Evolutionary conservation across 768 basidiomycete species (phyloP), one percentile per base, ranked within the genome.

Genomic region (Vararia minispora): DNA sequence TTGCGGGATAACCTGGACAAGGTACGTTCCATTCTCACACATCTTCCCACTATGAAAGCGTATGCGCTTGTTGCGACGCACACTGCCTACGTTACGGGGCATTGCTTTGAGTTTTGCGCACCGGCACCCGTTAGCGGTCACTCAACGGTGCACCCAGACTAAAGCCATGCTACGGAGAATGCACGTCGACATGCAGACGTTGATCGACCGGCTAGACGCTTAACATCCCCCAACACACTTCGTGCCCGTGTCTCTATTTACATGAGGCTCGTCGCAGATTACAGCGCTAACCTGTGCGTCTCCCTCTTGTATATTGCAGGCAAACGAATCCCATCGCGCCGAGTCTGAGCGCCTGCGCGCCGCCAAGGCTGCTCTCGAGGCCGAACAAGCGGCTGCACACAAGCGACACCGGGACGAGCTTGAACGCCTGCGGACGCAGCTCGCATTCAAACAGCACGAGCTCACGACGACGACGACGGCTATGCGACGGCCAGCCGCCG

Each of bases 401-500:
- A 30, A 17, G 22, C 13, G 29, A 25, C 47, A 43, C 30, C 39
- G 47, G 6, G 26, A 32, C 12, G 47, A 48, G 29, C 37, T 48
- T 13, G 45, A 48, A 17, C 39, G 45, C 25, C 39, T 48, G 9
- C 40, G 40, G 14, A 48, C 47, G 14, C 47, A 48, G 22, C 45
- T 47, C 5, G 13, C 36, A 13, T 48, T 48, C 33, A 42, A 48
- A 21, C 40, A 48, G 30, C 41, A 46, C 22, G 47, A 48, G 33
- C 26, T 43, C 13, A 41, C 46, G 20, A 16, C 41, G 3, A 40
- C 47, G 34, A 37, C 40, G 16, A 37, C 14, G 34, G 23, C 29
- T 10, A 31, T 11, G 2, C 9, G 16, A 9, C 39, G 35, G 24
- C 25, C 24, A 12, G 33, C 33, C 3, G n/a, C n/a, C n/a, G 35